Evolutionary conservation across 768 basidiomycete species (phyloP).

Genomic region (Lactarius hengduanensis): DNA sequence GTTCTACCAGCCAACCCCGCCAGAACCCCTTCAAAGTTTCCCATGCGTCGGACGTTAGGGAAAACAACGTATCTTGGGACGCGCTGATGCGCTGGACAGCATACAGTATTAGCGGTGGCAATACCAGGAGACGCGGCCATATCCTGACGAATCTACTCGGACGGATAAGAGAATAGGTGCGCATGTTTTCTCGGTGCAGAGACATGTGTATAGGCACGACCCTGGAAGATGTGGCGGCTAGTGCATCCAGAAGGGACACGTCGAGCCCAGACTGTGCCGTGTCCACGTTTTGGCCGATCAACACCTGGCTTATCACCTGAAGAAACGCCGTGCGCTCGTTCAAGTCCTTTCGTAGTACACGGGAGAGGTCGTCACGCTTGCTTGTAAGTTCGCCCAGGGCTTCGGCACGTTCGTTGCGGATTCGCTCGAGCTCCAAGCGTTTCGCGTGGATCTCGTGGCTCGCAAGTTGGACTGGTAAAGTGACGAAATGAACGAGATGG

Average conservation of each 20-base stretch:
- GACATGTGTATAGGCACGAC: constrained; percentile 28
- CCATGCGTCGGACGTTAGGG: constrained; percentile 55
- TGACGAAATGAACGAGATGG: constrained; percentile 34
- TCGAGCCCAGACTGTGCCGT: constrained; percentile 9
- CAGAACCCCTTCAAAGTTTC: constrained; percentile 75
- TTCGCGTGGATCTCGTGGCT: constrained; percentile 67
- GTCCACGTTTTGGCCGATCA: constrained; percentile 19
- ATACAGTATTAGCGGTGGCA: constrained; percentile 67
- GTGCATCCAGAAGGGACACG: constrained; percentile 7
- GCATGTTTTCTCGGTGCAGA: constrained; percentile 30
- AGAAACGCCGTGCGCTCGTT: constrained; percentile 23
- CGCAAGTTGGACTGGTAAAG: constrained; percentile 59
- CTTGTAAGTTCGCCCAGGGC: constrained; percentile 61
- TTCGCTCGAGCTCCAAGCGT: constrained; percentile 54
- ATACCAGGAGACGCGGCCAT: constrained; percentile 80
- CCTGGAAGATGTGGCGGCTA: constrained; percentile 16
- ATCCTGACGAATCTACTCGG: constrained; percentile 66
- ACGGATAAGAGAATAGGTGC: constrained; percentile 48
- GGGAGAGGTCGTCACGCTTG: constrained; percentile 48
- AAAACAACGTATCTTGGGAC: constrained; percentile 56
- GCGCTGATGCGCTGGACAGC: constrained; percentile 50
- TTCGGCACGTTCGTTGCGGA: constrained; percentile 68
- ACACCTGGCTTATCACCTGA: constrained; percentile 15
- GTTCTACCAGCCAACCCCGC: constrained; percentile 82
- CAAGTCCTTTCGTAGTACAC: constrained; percentile 33